These are phyloP conservation scores for Musa itinerans DNA, from an alignment of 176 grass and related monocot genomes.

Conservation along the genomic window DNA sequence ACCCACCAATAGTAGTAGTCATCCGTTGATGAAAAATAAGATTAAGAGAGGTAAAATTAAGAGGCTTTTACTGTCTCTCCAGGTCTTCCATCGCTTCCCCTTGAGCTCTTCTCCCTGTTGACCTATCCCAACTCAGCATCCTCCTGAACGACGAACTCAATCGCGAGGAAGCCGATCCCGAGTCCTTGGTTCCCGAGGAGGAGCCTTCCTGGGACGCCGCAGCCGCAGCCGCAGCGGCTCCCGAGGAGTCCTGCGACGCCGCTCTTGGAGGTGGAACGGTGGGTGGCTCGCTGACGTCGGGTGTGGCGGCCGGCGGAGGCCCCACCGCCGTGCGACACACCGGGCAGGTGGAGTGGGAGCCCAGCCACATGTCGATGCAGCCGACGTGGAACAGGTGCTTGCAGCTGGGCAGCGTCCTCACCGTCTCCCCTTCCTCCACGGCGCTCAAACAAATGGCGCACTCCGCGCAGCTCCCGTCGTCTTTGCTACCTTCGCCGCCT, in stretches of 20 bases:
- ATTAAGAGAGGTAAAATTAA: not conserved
- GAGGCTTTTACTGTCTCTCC: conserved; percentile 10
- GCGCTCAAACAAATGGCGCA: conserved; percentile 14
- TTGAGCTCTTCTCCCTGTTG: conserved; percentile 1
- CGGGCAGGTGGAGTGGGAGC: conserved; percentile 9
- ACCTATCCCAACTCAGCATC: conserved; percentile 10
- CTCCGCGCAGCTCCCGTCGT: not conserved
- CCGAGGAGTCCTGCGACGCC: not conserved
- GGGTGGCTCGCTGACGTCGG: not conserved
- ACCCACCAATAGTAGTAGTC: not conserved
- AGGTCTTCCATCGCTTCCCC: not conserved
- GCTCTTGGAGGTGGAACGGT: not conserved
- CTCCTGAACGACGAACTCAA: not conserved
- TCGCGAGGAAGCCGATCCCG: not conserved
- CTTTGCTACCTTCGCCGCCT: not conserved
- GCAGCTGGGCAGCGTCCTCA: conserved; percentile 4
- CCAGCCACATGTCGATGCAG: conserved; percentile 16
- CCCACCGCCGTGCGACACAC: conserved; percentile 7
- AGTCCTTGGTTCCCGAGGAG: not conserved
- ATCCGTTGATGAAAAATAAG: no score
- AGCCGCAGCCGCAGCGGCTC: not conserved
- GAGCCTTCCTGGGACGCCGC: not conserved
- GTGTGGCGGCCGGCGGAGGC: not conserved
- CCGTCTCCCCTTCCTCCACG: conserved; percentile 1
- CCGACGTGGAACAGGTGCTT: conserved; percentile 9